These are phyloP conservation scores for Boletus sp. DNA, from an alignment of 768 basidiomycete genomes.

Conservation along the genomic window DNA sequence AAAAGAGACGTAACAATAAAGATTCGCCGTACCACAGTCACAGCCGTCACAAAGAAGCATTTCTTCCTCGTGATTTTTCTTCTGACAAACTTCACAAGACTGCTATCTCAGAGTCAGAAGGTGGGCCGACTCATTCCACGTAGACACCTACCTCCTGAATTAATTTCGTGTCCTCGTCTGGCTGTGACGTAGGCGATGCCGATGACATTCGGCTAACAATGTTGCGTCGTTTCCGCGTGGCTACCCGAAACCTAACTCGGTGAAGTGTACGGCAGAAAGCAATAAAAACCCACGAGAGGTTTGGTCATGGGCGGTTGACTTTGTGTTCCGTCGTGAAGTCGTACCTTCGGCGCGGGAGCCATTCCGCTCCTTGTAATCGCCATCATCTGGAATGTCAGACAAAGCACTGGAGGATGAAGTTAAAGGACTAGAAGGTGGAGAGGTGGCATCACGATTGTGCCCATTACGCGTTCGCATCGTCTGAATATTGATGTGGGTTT, in stretches of 20 bases:
- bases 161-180: conserved; percentile 40
- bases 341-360: conserved; percentile 39
- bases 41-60: conserved; percentile 93
- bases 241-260: conserved; percentile 22
- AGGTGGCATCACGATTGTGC: conserved; percentile 45
- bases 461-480: conserved; percentile 38
- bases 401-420: conserved; percentile 76
- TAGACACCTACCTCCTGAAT: conserved; percentile 51
- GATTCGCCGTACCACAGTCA: conserved; percentile 59
- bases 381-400: conserved; percentile 80
- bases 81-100: conserved; percentile 92
- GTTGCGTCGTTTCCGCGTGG: conserved; percentile 34
- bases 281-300: conserved; percentile 34
- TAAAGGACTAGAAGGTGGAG: conserved; percentile 70
- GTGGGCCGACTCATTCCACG: conserved; percentile 14
- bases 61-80: conserved; percentile 82
- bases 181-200: conserved; percentile 22
- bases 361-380: conserved; percentile 56
- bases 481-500: conserved; percentile 53
- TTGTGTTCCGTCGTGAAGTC: conserved; percentile 50
- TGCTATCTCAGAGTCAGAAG: conserved; percentile 45
- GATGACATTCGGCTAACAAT: conserved; percentile 22
- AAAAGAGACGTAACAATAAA: conserved; percentile 8
- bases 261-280: conserved; percentile 5
- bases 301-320: conserved; percentile 54